Evolutionary conservation across 108 stramenopile species (phyloP), one percentile per base, ranked within the genome.

Genomic region (Stephanodiscus minutulus): DNA sequence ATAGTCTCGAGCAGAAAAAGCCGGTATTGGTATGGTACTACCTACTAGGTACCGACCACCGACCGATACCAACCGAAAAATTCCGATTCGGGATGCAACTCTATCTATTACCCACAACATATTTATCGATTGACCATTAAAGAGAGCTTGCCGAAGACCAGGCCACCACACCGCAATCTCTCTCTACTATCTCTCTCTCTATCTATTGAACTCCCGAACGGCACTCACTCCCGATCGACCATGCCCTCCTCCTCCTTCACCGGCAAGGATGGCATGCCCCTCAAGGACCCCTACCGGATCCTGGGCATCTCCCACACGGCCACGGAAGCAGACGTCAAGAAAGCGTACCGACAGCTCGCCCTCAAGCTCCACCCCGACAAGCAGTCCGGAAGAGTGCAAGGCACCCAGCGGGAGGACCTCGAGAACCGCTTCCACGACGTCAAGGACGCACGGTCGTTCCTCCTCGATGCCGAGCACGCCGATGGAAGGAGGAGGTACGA

Each of bases 301-400:
- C 75, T 93, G 24, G 89, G 87, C 28, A 61, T 93, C 17, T 10
- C 65, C 21, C 48, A 68, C 62, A 67, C 53, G 4, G 87, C 87
- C 10, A 68, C 88, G 6, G 85, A 85, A 25, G 59, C 85, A 17
- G 89, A 90, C 22, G 85, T 94, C 44, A 93, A 96, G 67, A 90
- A 84, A 66, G 86, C 90, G 3, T 93, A 87, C 77, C 71, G 86
- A 33, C 81, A 83, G 46, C 66, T 91, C 46, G 86, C 90, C 20
- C 79, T 93, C 0, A 82, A 70, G 55, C 84, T 89, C 48, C 98
- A 98, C 67, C 98, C 98, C 28, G 98, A 98, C 84, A 98, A 98
- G 73, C 96, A 96, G 64, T 64, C 60, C 0, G 82, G 72, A 12
- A 44, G n/a, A n/a, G n/a, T n/a, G n/a, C n/a, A n/a, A n/a, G n/a